Evolutionary conservation across 495 filamentous ascomycete species (phyloP), one percentile per base, ranked within the genome.

Genomic region (Talaromyces proteolyticus): DNA sequence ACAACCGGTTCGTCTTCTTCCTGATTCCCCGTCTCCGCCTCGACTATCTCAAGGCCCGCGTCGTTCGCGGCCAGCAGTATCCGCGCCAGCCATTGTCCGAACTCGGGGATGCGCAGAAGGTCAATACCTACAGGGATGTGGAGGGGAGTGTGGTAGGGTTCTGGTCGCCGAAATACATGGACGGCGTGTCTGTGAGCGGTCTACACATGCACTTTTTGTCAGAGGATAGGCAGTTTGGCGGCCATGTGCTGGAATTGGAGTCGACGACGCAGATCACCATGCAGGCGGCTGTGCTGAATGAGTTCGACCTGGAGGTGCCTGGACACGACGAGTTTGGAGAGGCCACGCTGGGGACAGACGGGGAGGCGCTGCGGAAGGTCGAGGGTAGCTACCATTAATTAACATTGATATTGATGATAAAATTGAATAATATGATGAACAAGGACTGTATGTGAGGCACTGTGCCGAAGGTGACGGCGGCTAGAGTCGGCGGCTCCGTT

Each of bases 181-280:
- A 68, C 52, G 75, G 75, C 10, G 62, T 80, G 41, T 69, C 70
- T 26, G 72, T 80, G 0, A 68, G 65, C 10, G 75, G 77, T 2
- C 66, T 73, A 39, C 77, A 80, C 56, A 39, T 77, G 41, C 77
- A 80, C 52, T 79, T 79, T 50, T 64, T 80, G 53, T 61, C 55
- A 0, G 67, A 68, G 18, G 73, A 74, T 25, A 52, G 69, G 43
- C 48, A 54, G 24, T 51, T 52, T 3, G 77, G 76, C 0, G 75
- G 77, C 0, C 77, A 79, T 60, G 65, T 80, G 17, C 48, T 77
- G 43, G 72, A 59, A 20, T 63, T 78, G 47, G 64, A 68, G 55
- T 49, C 47, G 4, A 22, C 3, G 37, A 64, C 63, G 2, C 62
- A 69, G 22, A 66, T 69, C 6, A 59, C 51, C 1, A 44, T 77